These are phyloP conservation scores for Leccinum huronense DNA, from an alignment of 1,284 basidiomycete species.

Conservation along the genomic window DNA sequence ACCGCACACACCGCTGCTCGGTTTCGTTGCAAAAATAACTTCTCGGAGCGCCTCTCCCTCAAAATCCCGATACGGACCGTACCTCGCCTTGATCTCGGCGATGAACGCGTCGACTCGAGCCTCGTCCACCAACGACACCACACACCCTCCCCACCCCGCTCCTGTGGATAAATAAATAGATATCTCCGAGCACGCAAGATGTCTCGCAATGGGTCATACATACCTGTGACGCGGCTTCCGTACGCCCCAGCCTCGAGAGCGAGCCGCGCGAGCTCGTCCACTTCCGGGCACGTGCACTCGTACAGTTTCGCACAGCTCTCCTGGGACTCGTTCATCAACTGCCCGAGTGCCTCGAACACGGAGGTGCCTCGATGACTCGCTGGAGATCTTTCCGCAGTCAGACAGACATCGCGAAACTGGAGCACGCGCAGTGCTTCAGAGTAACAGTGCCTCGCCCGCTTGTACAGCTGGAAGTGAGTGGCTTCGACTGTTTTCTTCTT, in stretches of 20 bases:
- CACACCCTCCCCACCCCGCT: conserved; percentile 91
- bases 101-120: conserved; percentile 70
- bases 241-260: conserved; percentile 66
- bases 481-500: conserved; percentile 60
- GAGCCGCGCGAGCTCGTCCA: conserved; percentile 66
- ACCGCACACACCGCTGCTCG: conserved; percentile 82
- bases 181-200: neutral
- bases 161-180: conserved; percentile 40
- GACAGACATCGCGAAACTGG: conserved; percentile 66
- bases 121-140: conserved; percentile 78
- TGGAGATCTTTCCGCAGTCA: conserved; percentile 37
- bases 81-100: conserved; percentile 54
- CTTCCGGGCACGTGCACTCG: conserved; percentile 78
- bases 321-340: conserved; percentile 78
- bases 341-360: conserved; percentile 55
- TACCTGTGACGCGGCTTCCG: neutral
- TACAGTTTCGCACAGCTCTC: conserved; percentile 64
- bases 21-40: conserved; percentile 82
- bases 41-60: conserved; percentile 60
- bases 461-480: conserved; percentile 74
- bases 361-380: conserved; percentile 19
- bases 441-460: conserved; percentile 76
- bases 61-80: conserved; percentile 61
- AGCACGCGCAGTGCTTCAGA: conserved; percentile 78
- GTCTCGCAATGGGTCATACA: neutral